Base-by-base conservation (phyloP, 2,329 filamentous ascomycete genomes). In the Aspergillus sp. region DNA sequence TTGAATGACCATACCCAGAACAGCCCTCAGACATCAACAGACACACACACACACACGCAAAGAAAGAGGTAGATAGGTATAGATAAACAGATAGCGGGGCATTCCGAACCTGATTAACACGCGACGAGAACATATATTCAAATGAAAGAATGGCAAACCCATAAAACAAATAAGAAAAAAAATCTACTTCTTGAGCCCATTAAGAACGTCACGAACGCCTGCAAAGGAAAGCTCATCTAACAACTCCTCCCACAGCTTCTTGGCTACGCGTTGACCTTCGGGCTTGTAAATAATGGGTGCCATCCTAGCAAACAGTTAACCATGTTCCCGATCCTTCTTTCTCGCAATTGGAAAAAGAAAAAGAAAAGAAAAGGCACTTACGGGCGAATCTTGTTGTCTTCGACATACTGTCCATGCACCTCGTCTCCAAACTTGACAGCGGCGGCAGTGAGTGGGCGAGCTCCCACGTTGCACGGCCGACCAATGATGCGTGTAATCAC, bases 381-480 rank as follows among this genome's bases (percentile, higher is more conserved):
- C 32, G 32, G 32, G 4, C 32, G 32, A 33, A 33, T 5, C 4
- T 4, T 33, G 32, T 33, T 33, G 32, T 33, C 32, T 33, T 33
- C 32, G 5, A 43, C 32, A 33, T 48, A 51, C 8, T 19, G 12
- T 5, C 48, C 46, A 36, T 51, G 42, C 4, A 35, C 40, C 10
- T 35, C 29, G 10, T 32, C 34, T 7, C 43, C 43, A 4, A 30
- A 46, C 36, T 48, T n/a, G n/a, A 46, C 48, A 10, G 35, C 46
- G 4, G 38, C 33, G 33, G 51, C 44, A 12, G 57, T 50, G 35
- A 59, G 42, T 7, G 57, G 54, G 8, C 57, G 30, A 2, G 53
- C 48, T 3, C 56, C 56, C 28, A 56, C 52, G 26, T 54, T 51
- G 0, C 48, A 48, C 4, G 53, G 47, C 26, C 56, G 41, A n/a